Evolutionary conservation across 768 basidiomycete species (phyloP).

Genomic region (Amanita pseudoporphyria): DNA sequence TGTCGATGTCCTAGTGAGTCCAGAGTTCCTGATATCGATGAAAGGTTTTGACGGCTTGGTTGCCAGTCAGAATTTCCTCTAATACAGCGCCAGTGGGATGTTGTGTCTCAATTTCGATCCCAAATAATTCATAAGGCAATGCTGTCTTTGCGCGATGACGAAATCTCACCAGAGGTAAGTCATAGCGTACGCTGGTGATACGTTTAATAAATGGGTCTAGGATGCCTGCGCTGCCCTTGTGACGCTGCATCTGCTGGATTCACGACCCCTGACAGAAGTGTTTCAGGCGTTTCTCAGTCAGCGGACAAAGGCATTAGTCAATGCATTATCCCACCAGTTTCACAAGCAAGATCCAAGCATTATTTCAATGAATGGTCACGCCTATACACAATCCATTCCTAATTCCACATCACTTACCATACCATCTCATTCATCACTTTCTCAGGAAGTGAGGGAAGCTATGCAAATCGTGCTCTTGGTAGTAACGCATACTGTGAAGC

Average conservation of each 20-base stretch:
- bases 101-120: slow-evolving; percentile 73
- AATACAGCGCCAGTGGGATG: slow-evolving; percentile 90
- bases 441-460: slow-evolving; percentile 45
- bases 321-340: slow-evolving; percentile 17
- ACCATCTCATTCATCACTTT: slow-evolving; percentile 22
- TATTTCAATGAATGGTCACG: slow-evolving; percentile 26
- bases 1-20: slow-evolving; percentile 50
- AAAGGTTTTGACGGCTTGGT: slow-evolving; percentile 1
- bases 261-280: slow-evolving; percentile 66
- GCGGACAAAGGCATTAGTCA: slow-evolving; percentile 45
- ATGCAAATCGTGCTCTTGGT: slow-evolving; percentile 42
- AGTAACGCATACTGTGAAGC: slow-evolving; percentile 48
- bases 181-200: neutral
- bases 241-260: slow-evolving; percentile 84
- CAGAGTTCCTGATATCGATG: neutral
- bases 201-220: slow-evolving; percentile 24
- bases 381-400: slow-evolving; percentile 14
- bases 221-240: slow-evolving; percentile 70
- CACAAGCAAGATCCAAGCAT: slow-evolving; percentile 19
- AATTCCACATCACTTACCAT: slow-evolving; percentile 3
- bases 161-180: slow-evolving; percentile 43
- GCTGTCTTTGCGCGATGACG: slow-evolving; percentile 57
- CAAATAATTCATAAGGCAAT: slow-evolving; percentile 90
- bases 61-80: slow-evolving; percentile 77
- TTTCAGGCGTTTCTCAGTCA: slow-evolving; percentile 64